phyloP scores from a whole-genome alignment of 2,329 filamentous ascomycete genomes.

The Periconia sp. region DNA sequence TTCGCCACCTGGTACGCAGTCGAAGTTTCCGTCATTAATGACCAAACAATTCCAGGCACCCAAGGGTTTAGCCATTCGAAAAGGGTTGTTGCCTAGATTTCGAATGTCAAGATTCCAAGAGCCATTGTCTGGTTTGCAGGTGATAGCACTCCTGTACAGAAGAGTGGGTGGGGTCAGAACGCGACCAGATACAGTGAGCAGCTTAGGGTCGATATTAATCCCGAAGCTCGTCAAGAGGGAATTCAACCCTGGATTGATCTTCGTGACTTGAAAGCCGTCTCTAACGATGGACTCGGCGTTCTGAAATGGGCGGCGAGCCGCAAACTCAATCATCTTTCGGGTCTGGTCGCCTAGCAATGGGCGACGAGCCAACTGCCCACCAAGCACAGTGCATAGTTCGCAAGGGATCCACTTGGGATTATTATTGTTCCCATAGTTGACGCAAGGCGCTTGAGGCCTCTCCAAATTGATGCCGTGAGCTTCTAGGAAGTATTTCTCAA shows the following conservation, averaged over 20 bases:
- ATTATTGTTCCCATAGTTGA: constrained; percentile 32
- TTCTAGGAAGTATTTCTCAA: constrained; percentile 27
- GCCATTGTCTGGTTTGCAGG: constrained; percentile 55
- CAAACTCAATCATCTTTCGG: constrained; percentile 38
- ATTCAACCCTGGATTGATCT: constrained; percentile 32
- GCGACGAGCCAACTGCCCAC: constrained; percentile 36
- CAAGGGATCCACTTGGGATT: constrained; percentile 40
- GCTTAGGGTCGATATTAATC: constrained; percentile 63
- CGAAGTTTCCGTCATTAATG: constrained; percentile 29
- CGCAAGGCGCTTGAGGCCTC: constrained; percentile 27
- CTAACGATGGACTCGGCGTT: constrained; percentile 38
- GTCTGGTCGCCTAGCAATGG: constrained; percentile 36
- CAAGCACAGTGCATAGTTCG: constrained; percentile 38
- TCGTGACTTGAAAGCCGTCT: constrained; percentile 32
- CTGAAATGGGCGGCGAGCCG: constrained; percentile 32
- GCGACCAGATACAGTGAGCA: constrained; percentile 76
- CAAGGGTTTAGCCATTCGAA: constrained; percentile 25
- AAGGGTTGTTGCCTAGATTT: constrained; percentile 31
- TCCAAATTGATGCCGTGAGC: constrained; percentile 28
- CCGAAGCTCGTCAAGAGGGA: constrained; percentile 60
- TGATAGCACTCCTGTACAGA: constrained; percentile 56
- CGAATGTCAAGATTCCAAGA: constrained; percentile 70
- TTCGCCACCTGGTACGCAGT: constrained; percentile 26
- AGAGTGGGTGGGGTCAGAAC: constrained; percentile 68
- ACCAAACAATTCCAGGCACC: constrained; percentile 35